Evolutionary conservation across 768 basidiomycete species (phyloP).

Genomic region (Podaxis sp.): DNA sequence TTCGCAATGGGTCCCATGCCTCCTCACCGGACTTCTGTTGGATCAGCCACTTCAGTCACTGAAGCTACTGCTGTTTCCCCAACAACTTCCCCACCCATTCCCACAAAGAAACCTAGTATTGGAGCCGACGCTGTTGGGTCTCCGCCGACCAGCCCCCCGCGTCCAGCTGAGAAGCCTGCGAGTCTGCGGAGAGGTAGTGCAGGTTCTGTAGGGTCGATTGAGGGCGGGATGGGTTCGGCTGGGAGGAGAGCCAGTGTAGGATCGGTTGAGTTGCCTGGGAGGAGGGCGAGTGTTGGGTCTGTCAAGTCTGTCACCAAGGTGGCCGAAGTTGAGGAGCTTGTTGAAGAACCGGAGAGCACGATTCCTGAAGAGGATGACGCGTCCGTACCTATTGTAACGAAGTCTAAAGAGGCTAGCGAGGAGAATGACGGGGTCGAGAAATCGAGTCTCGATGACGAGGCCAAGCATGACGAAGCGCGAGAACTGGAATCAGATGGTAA

Average conservation of each 20-base stretch:
- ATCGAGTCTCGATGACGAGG: conserved; percentile 6
- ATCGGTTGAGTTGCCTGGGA: neutral
- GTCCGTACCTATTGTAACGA: neutral
- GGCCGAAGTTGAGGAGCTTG: neutral
- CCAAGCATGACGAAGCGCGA: conserved; percentile 11
- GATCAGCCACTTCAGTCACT: conserved; percentile 7
- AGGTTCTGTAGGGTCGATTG: neutral
- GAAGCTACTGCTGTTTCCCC: neutral
- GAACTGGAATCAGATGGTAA: conserved; percentile 27
- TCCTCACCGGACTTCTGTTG: conserved; percentile 17
- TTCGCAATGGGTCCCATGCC: conserved; percentile 32
- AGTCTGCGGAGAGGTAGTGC: conserved; percentile 1
- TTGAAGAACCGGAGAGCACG: neutral
- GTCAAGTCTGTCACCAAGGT: neutral
- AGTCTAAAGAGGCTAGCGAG: neutral
- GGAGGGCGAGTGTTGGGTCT: conserved; percentile 5
- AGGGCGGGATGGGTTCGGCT: neutral
- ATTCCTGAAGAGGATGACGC: neutral
- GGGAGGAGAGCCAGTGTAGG: neutral
- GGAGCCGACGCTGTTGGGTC: neutral
- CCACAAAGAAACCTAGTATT: neutral
- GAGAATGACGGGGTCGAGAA: neutral
- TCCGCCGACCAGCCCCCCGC: neutral
- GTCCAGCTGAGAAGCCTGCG: neutral
- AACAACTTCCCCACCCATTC: conserved; percentile 3